phyloP scores from a whole-genome alignment of 1,284 basidiomycete genomes.

The Austroboletus novae-zelandiae region DNA sequence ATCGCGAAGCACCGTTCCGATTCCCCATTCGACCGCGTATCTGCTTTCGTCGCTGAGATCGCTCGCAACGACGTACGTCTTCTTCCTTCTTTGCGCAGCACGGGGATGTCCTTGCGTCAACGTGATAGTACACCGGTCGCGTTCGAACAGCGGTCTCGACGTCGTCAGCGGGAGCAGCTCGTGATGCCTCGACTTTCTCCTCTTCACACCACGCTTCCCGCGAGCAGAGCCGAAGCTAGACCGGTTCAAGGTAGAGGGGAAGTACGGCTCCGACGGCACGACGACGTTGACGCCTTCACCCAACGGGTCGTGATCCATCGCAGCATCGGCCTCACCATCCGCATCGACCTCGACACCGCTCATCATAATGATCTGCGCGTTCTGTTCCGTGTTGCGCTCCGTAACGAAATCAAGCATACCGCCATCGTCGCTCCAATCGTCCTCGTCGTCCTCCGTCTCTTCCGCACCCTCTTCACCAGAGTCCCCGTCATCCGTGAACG shows the following conservation, averaged over 20 bases:
- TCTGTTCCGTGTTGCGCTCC: constrained; percentile 68
- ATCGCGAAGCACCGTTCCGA: constrained; percentile 93
- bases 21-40: constrained; percentile 94
- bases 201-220: constrained; percentile 48
- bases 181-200: constrained; percentile 57
- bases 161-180: constrained; percentile 65
- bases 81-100: constrained; percentile 54
- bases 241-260: constrained; percentile 65
- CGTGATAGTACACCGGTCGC: constrained; percentile 90
- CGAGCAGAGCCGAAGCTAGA: constrained; percentile 31
- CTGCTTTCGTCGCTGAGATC: constrained; percentile 91
- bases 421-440: constrained; percentile 53
- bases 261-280: constrained; percentile 76
- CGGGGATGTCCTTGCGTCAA: constrained; percentile 83
- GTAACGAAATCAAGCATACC: constrained; percentile 72
- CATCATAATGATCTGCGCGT: constrained; percentile 58
- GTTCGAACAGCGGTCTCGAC: constrained; percentile 80
- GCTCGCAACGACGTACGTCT: constrained; percentile 87
- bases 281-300: constrained; percentile 92
- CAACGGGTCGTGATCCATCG: constrained; percentile 68
- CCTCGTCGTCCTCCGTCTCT: constrained; percentile 47
- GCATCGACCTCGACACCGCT: constrained; percentile 31
- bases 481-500: constrained; percentile 52
- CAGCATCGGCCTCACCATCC: constrained; percentile 44
- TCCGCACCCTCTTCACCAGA: constrained; percentile 54